Evolutionary conservation across 2,329 filamentous ascomycete genomes (phyloP).

Genomic region (Botrytis paeoniae): DNA sequence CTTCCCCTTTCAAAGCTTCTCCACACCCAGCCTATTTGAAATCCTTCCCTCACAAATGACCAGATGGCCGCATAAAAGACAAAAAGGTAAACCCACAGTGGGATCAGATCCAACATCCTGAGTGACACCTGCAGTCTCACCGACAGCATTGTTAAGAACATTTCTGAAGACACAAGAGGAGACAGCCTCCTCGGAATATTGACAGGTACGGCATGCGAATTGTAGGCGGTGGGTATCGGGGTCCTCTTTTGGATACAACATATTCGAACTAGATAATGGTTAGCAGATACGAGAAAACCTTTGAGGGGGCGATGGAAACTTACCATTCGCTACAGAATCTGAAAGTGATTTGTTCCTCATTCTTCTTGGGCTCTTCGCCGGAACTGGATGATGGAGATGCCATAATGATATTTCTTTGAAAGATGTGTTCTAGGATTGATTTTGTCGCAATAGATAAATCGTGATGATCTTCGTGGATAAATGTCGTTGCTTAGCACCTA

Average conservation of each 20-base stretch:
- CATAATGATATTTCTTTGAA: slow-evolving; percentile 42
- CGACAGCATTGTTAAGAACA: slow-evolving; percentile 83
- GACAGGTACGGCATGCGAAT: slow-evolving; percentile 94
- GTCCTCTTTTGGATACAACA: slow-evolving; percentile 97
- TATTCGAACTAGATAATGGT: slow-evolving; percentile 68
- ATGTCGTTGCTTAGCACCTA: neutral
- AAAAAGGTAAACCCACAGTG: slow-evolving; percentile 76
- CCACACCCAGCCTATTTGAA: neutral
- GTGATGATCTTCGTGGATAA: neutral
- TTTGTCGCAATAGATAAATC: neutral
- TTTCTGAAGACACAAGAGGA: slow-evolving; percentile 96
- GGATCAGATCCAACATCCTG: slow-evolving; percentile 97
- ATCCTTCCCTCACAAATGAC: slow-evolving; percentile 41
- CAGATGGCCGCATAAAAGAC: slow-evolving; percentile 47
- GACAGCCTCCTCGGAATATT: slow-evolving; percentile 81
- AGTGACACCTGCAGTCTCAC: slow-evolving; percentile 94
- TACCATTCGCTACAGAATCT: slow-evolving; percentile 97
- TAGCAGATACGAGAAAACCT: slow-evolving; percentile 24
- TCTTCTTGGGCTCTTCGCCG: slow-evolving; percentile 45
- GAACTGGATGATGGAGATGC: slow-evolving; percentile 54
- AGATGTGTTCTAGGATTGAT: neutral
- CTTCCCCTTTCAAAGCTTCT: slow-evolving; percentile 16
- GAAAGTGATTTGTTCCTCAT: slow-evolving; percentile 83
- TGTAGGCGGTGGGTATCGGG: slow-evolving; percentile 77
- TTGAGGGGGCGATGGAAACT: slow-evolving; percentile 29